Evolutionary conservation across 2,329 filamentous ascomycete species (phyloP).

Genomic region (Fusarium ambrosium): DNA sequence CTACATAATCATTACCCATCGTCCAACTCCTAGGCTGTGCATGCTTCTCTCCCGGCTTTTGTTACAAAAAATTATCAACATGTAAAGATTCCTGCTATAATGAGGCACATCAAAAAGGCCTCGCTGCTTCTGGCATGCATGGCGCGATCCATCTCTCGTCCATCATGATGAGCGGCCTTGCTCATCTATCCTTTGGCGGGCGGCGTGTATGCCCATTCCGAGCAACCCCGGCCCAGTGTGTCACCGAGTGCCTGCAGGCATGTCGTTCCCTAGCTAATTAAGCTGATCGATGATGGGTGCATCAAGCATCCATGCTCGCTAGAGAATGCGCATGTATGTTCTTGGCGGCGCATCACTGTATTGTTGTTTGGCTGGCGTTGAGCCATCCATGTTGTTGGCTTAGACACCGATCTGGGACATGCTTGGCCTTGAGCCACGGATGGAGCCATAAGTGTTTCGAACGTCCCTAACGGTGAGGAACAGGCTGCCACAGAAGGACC

Average conservation of each 20-base stretch:
- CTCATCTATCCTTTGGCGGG: constrained; percentile 10
- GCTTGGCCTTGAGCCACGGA: constrained; percentile 59
- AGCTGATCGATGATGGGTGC: neutral
- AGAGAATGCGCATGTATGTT: neutral
- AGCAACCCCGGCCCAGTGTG: neutral
- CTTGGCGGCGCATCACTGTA: neutral
- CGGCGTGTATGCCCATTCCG: neutral
- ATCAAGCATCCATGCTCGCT: neutral
- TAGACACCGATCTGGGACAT: constrained; percentile 71
- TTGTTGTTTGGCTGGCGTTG: neutral
- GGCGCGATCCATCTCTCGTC: constrained; percentile 16
- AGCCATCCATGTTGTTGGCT: constrained; percentile 20
- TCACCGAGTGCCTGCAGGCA: neutral
- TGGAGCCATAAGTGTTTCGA: constrained; percentile 60
- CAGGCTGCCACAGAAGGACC: constrained; percentile 68
- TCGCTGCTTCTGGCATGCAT: constrained; percentile 18
- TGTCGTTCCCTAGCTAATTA: neutral
- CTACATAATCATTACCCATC: constrained; percentile 38
- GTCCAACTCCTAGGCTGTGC: constrained; percentile 22
- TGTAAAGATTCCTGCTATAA: constrained; percentile 18
- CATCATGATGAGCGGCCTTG: constrained; percentile 18
- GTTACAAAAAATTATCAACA: constrained; percentile 24
- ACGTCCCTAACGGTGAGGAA: constrained; percentile 68
- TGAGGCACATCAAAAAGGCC: constrained; percentile 17
- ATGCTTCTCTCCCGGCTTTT: constrained; percentile 7